Percentiles rank a stretch among this genome's conserved stretches.
phyloP scores from a whole-genome alignment of 768 basidiomycete genomes.

The Termitomyces heimii region DNA sequence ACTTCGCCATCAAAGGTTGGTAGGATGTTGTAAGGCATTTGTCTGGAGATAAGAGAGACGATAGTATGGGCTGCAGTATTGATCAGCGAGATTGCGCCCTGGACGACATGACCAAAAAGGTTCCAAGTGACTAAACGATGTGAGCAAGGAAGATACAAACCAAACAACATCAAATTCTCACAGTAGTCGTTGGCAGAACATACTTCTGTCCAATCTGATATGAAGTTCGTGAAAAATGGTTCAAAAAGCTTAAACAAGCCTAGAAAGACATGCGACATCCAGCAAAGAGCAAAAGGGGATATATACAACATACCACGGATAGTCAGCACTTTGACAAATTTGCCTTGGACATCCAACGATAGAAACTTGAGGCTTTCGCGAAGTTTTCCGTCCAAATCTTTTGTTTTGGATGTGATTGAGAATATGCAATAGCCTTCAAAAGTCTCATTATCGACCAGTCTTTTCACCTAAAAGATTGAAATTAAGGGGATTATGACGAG shows the following conservation, averaged over 20 bases:
- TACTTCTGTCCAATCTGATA: constrained; percentile 42
- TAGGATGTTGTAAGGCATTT: constrained; percentile 17
- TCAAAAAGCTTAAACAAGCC: constrained; percentile 38
- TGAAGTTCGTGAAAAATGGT: constrained; percentile 29
- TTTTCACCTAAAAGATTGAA: constrained; percentile 34
- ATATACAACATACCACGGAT: constrained; percentile 34
- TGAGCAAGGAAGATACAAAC: neutral
- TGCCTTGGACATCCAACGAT: constrained; percentile 52
- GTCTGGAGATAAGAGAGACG: constrained; percentile 22
- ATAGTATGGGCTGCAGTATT: constrained; percentile 28
- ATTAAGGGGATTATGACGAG: neutral
- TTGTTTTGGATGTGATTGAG: constrained; percentile 41
- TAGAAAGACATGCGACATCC: constrained; percentile 9
- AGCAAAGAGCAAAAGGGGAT: neutral
- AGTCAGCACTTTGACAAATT: constrained; percentile 39
- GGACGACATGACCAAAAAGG: constrained; percentile 40
- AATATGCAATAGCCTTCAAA: constrained; percentile 39
- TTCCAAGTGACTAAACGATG: constrained; percentile 49
- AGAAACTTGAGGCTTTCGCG: constrained; percentile 31
- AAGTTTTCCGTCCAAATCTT: constrained; percentile 57
- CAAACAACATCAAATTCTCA: constrained; percentile 23
- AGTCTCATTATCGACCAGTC: constrained; percentile 36
- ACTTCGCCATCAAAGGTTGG: constrained; percentile 26
- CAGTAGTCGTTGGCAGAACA: constrained; percentile 36
- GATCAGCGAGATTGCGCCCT: constrained; percentile 33